Percentiles rank a stretch among this genome's conserved stretches.
Evolutionary conservation across 768 basidiomycete genomes (phyloP).

Genomic region (Boletus reticuloceps): DNA sequence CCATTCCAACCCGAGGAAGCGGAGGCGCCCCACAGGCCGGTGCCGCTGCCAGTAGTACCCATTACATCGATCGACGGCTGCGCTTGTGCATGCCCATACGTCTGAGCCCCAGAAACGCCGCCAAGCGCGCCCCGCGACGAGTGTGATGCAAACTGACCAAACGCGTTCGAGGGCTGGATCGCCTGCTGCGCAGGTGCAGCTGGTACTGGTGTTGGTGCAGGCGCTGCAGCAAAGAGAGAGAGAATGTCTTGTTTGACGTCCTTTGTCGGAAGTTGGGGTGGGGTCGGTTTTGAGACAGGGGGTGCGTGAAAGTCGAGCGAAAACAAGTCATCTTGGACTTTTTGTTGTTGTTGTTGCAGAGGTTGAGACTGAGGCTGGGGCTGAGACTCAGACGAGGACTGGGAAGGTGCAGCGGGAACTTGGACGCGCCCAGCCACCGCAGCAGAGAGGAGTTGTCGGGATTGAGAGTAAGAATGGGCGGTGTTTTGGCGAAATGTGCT

Average conservation of each 20-base stretch:
- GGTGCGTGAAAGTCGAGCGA: constrained; percentile 83
- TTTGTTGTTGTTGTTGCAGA: constrained; percentile 28
- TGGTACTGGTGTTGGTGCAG: constrained; percentile 9
- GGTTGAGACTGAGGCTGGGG: not conserved
- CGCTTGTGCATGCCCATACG: not conserved
- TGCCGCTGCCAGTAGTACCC: constrained; percentile 41
- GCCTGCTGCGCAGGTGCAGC: constrained; percentile 26
- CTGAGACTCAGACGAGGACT: constrained; percentile 11
- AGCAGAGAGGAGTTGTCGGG: constrained; percentile 27
- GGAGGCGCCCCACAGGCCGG: constrained; percentile 62
- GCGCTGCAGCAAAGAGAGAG: constrained; percentile 65
- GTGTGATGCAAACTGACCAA: constrained; percentile 36
- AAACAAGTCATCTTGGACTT: constrained; percentile 67
- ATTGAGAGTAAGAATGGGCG: constrained; percentile 16
- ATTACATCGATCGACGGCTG: constrained; percentile 50
- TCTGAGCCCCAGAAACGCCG: not conserved
- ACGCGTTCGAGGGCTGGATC: constrained; percentile 27
- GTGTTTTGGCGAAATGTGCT: constrained; percentile 22
- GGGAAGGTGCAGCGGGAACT: constrained; percentile 1
- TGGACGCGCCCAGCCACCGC: constrained; percentile 39
- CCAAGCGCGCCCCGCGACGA: constrained; percentile 28
- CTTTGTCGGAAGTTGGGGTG: constrained; percentile 47
- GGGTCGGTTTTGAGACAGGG: constrained; percentile 20
- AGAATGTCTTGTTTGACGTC: constrained; percentile 85
- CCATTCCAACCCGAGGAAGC: constrained; percentile 54